Evolutionary conservation across 2,329 filamentous ascomycete genomes (phyloP), one percentile per base, ranked within the genome.

Genomic region (Incumbomyces delicatus): DNA sequence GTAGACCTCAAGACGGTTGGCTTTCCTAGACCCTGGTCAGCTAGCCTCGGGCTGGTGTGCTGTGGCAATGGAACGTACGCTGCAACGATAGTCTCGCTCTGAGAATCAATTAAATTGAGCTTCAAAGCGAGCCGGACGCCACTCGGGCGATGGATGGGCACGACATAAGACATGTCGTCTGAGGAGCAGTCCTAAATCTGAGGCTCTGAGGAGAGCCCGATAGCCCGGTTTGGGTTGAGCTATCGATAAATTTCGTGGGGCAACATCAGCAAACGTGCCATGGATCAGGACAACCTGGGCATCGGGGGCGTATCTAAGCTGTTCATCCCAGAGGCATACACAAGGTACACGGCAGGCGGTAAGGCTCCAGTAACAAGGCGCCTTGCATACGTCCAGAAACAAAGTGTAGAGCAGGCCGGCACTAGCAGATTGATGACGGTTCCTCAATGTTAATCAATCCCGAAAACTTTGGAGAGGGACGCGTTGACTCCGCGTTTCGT

Each of bases 131-230:
- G 85, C 46, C 89, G 81, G 53, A 95, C 81, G 70, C 87, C 94
- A 64, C 87, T 95, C 18, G 92, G 85, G 58, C 82, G 78, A 66
- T 98, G 92, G 48, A 98, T 92, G 33, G 92, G 89, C 51, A 87
- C 88, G 60, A 98, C 73, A 65, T 96, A 98, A 44, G 92, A 85
- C 92, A 98, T 98, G 50, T 33, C 61, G 35, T 32, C 20, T 46
- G 34, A 8, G 27, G 20, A 6, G 17, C 17, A 16, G 18, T 12
- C n/a, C n/a, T n/a, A n/a, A 14, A 27, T 29, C 13, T 20, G 8
- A 7, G 17, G 10, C n/a, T 31, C n/a, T 29, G 39, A 7, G 13
- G n/a, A n/a, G n/a, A 18, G 13, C 14, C 20, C 6, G 14, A 8
- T 20, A 6, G n/a, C 33, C 18, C 22, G n/a, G 40, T 4, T 20